Evolutionary conservation across 768 basidiomycete genomes (phyloP), one percentile per base, ranked within the genome.

Genomic region (Rhizopogon roseolus): DNA sequence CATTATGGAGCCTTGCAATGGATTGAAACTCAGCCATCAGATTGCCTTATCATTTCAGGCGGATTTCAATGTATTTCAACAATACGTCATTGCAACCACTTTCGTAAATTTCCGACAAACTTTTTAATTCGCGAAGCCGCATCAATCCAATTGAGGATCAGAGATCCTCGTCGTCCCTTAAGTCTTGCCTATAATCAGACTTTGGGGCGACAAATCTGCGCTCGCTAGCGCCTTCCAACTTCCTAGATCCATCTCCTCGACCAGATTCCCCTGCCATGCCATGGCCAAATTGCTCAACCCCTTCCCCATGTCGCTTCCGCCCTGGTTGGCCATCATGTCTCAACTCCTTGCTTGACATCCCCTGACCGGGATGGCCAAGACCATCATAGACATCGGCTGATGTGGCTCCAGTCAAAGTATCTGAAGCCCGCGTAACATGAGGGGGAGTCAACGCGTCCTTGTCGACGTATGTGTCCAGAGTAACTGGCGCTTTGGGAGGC

Each of bases 281-380:
- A 14, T 56, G 43, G 22, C 57, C 58, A 6, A 59, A 66, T 16
- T 61, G 65, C 6, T 56, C 57, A 9, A 39, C 41, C 13, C 67
- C 66, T 34, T 55, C 58, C 37, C 52, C 53, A 14, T 61, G 59
- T 9, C 56, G 58, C 52, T 70, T 73, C 43, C 68, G 63, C 17
- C 66, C 63, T 40, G 58, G 53, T 32, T 62, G 59, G 25, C 74
- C 71, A 11, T 69, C 68, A 29, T 72, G 74, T 50, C 67, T 68
- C 41, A 59, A 17, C 55, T 75, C 73, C 40, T 60, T 58, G 60
- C 66, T 71, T 32, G 65, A 66, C 71, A 67, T 65, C 16, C 70
- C 73, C 16, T 62, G 57, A 6, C 44, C 54, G 13, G 72, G 72
- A 29, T 61, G 57, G 2, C 71, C 71, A 17, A 68, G 43, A 11